Evolutionary conservation across 345 rosid species (phyloP), one percentile per base, ranked within the genome.

Genomic region (Eucalyptus globulus): DNA sequence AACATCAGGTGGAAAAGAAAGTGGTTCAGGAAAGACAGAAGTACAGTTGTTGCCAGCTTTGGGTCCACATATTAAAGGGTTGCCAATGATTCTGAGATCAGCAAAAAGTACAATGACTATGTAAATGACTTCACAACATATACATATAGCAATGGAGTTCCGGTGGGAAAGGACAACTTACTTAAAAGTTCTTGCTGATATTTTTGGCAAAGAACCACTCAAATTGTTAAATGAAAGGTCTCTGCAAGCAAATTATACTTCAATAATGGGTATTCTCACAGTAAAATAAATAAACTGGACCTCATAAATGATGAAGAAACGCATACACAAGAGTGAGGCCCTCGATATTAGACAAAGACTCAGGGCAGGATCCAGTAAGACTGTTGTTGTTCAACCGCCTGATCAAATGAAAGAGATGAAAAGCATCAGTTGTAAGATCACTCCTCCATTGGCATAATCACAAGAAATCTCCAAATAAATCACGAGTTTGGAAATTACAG

Each of bases 361-460:
- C 91, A 2, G 99, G 99, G 91, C 95, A 96, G 72, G 94, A 67
- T 89, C 99, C 99, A 62, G 91, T 62, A 54, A 98, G 98, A 92
- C 98, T 96, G 92, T 98, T 98, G 95, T 98, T 98, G 94, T 98
- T 97, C 92, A 98, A 95, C 91, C 99, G 96, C 94, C 99, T 98
- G 94, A 88, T 87, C 72, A 51, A 86, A 50, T 16, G 31, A 86
- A 54, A 83, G 45, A 80, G 49, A 45, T 45, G 43, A 54, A 29
- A 67, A 34, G 7, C 29, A 37, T 24, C 53, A 47, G 8, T 21
- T 17, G 44, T 27, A 60, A 80, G 87, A 86, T 83, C 40, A 29
- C 15, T 27, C 67, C 31, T 58, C 40, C 62, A 9, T 29, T 34
- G 27, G 56, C 40, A 60, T 27, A 31, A 86, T 88, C 47, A 54